Conservation (phyloP, 75 land plant genomes). For the Sequoiadendron giganteum region DNA sequence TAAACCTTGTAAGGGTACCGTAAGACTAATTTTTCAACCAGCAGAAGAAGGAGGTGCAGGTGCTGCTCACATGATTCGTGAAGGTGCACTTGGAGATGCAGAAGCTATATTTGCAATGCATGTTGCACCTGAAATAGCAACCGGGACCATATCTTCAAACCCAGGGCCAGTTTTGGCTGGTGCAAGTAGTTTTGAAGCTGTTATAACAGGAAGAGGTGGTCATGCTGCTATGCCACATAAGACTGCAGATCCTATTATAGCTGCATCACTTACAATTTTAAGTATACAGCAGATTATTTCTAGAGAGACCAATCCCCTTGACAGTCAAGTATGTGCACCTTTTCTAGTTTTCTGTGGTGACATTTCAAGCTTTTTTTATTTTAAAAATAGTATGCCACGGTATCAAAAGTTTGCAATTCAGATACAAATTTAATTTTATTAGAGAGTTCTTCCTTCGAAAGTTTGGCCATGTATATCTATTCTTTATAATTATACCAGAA, state of each 20-base stretch:
- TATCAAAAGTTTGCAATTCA: background rate
- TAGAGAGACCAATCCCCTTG: slow-evolving; percentile 76
- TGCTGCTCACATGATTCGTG: slow-evolving; percentile 76
- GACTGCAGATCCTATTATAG: slow-evolving; percentile 63
- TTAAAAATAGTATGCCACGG: background rate
- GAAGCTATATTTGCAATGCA: slow-evolving; percentile 89
- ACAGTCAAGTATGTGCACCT: slow-evolving; percentile 52
- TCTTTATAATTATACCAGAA: background rate
- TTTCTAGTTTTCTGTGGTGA: background rate
- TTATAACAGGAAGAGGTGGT: slow-evolving; percentile 72
- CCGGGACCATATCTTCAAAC: slow-evolving; percentile 49
- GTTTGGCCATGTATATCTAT: background rate
- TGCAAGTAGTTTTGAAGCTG: slow-evolving; percentile 45
- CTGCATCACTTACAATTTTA: slow-evolving; percentile 68
- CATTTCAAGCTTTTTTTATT: background rate
- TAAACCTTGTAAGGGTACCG: slow-evolving; percentile 58
- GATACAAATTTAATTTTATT: background rate
- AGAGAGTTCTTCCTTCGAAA: background rate
- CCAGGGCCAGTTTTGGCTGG: slow-evolving; percentile 66
- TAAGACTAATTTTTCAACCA: slow-evolving; percentile 80
- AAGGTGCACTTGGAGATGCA: slow-evolving; percentile 81
- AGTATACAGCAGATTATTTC: slow-evolving; percentile 77
- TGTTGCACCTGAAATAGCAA: slow-evolving; percentile 24
- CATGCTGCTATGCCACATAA: slow-evolving; percentile 76
- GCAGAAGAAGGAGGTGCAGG: slow-evolving; percentile 90